Evolutionary conservation across 257 asterid species (phyloP).

Genomic region (Ligustrum vulgare): DNA sequence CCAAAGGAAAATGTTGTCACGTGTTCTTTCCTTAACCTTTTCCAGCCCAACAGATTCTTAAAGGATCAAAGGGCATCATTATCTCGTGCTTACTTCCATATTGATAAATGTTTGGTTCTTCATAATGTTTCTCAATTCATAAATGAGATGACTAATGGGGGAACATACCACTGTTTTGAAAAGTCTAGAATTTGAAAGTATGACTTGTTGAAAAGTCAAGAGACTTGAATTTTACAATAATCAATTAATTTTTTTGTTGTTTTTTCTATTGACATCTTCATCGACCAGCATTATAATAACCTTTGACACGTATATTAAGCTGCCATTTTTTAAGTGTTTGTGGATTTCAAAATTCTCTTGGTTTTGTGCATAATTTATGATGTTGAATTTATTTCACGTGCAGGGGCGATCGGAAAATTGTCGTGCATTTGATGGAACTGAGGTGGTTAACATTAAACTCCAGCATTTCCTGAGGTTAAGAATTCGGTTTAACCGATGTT

Average conservation of each 20-base stretch:
- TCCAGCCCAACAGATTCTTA: background rate
- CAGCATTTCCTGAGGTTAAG: slow-evolving; percentile 79
- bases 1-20: background rate
- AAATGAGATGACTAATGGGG: slow-evolving; percentile 74
- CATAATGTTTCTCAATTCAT: slow-evolving; percentile 44
- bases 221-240: too few species aligned
- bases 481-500: slow-evolving; percentile 66
- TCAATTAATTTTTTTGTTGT: too few species aligned
- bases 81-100: background rate
- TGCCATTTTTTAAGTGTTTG: too few species aligned
- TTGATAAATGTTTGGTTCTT: background rate
- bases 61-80: background rate
- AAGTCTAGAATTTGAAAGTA: too few species aligned
- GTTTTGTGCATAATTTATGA: slow-evolving; percentile 36
- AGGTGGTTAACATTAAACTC: too few species aligned
- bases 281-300: too few species aligned
- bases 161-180: slow-evolving; percentile 84
- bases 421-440: slow-evolving; percentile 67
- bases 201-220: too few species aligned
- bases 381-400: slow-evolving; percentile 50
- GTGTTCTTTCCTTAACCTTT: background rate
- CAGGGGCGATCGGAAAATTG: slow-evolving; percentile 53
- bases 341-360: slow-evolving; percentile 34
- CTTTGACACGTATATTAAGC: too few species aligned
- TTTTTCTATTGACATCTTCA: too few species aligned